Evolutionary conservation across 768 basidiomycete species (phyloP), one percentile per base, ranked within the genome.

Genomic region (Solioccasus polychromus): DNA sequence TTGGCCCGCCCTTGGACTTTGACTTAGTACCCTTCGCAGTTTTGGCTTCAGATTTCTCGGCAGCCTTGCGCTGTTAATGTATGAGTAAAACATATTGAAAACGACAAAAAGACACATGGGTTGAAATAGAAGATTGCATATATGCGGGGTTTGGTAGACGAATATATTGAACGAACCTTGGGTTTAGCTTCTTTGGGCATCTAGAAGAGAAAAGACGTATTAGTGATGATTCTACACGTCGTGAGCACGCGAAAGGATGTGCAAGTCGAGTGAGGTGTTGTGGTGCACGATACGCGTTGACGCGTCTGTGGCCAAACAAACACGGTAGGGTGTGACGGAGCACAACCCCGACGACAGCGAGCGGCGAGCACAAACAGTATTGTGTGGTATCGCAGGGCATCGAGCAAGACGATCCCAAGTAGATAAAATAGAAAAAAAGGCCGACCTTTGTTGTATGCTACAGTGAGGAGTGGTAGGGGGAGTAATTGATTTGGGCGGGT

Each of bases 171-270:
- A 65, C 79, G 52, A 48, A 87, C 85, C 73, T 80, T 86, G 53
- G 82, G 73, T 69, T 86, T 84, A 32, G 80, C 67, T 66, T 81
- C 86, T 68, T 88, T 90, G 55, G 88, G 87, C 88, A 89, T 91
- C 83, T 80, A 60, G 55, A 60, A 43, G 54, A 56, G 44, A 56
- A 59, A 59, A 60, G 49, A 51, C 52, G 55, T 24, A 53, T 74
- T 50, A 75, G 68, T 44, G 48, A 50, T 54, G 50, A 60, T 68
- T 66, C 58, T 53, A 69, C 69, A 76, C 72, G 71, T 68, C 65
- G 51, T 60, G 57, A 50, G 44, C 55, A 54, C 53, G 63, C 50
- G 53, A 68, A 55, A 48, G 24, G 34, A 44, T 65, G 60, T 65
- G 60, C 48, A 62, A 60, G 56, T 61, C 22, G 44, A 59, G 54